Base-by-base conservation (phyloP, 352 stramenopile genomes). In the Phytophthora nicotianae region DNA sequence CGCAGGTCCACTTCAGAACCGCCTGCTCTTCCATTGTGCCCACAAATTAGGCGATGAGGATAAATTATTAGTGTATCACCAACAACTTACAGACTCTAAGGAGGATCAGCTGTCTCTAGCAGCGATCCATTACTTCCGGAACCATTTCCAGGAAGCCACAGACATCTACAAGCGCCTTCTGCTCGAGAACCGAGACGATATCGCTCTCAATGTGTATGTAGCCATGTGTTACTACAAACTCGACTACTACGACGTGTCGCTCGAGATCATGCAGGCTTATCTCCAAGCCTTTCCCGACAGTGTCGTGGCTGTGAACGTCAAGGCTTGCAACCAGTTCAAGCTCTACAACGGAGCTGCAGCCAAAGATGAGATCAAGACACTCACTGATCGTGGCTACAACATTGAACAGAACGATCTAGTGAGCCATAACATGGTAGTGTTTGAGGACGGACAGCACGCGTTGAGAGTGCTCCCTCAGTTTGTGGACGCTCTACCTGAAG, bases 141-240 rank as follows among this genome's bases (percentile, higher is more conserved):
- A 92, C 58, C 93, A 98, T 58, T 98, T 97, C 73, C 91, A 98
- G 54, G 92, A 97, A 49, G 93, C 95, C 11, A 98, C 91, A 0
- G 93, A 98, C 67, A 97, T 98, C 40, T 99, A 98, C 91, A 98
- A 98, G 66, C 77, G 89, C 0, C 75, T 99, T 7, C 67, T 99
- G 53, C 78, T 98, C 4, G 91, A 98, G 65, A 96, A 99, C 67
- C 81, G 91, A n/a, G 95, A 99, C 48, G 90, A 98, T 58, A 86
- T 98, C 14, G 96, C 96, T 26, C 81, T 99, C 7, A 98, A 99
- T 70, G 95, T 99, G 35, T 99, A 98, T 67, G 91, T 98, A n/a
- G 96, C 97, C 50, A 98, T 99, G 93, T 98, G 94, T 65, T 98
- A 98, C 74, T 99, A 98, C 92, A 98, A 99, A 63, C 89, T 98